Conservation (phyloP, 2,329 filamentous ascomycete genomes). For the Penicillium sclerotiorum region DNA sequence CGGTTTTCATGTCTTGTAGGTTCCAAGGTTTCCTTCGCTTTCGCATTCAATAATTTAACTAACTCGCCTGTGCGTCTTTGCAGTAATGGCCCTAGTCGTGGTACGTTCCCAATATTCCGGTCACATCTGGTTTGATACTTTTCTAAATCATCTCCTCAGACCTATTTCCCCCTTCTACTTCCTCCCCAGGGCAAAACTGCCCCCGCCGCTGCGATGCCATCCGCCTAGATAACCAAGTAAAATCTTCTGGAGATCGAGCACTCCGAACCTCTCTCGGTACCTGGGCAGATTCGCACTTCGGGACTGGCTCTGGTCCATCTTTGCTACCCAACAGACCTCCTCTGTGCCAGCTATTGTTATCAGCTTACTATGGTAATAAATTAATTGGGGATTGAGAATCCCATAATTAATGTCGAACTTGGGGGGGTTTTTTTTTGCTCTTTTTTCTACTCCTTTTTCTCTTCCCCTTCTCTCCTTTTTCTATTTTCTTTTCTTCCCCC, state of each 20-base stretch:
- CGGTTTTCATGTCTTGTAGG: conserved; percentile 77
- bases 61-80: conserved; percentile 15
- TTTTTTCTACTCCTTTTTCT: no score
- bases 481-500: no score
- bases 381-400: no score
- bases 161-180: conserved; percentile 67
- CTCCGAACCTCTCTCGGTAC: no score
- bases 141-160: conserved; percentile 42
- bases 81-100: conserved; percentile 63
- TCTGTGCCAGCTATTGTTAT: no score
- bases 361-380: no score
- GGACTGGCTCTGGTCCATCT: no score
- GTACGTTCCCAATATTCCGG: conserved; percentile 38
- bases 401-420: no score
- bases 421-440: no score
- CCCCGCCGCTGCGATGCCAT: conserved; percentile 49
- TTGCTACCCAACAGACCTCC: no score
- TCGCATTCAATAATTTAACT: not conserved
- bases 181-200: conserved; percentile 51
- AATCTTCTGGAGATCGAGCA: no score
- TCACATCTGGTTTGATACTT: conserved; percentile 2
- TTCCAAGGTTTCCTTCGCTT: conserved; percentile 26
- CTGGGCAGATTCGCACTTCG: not conserved
- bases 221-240: conserved; percentile 49
- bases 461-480: no score